Evolutionary conservation across 1,284 basidiomycete genomes (phyloP), one percentile per base, ranked within the genome.

Genomic region (Moesziomyces sp.): DNA sequence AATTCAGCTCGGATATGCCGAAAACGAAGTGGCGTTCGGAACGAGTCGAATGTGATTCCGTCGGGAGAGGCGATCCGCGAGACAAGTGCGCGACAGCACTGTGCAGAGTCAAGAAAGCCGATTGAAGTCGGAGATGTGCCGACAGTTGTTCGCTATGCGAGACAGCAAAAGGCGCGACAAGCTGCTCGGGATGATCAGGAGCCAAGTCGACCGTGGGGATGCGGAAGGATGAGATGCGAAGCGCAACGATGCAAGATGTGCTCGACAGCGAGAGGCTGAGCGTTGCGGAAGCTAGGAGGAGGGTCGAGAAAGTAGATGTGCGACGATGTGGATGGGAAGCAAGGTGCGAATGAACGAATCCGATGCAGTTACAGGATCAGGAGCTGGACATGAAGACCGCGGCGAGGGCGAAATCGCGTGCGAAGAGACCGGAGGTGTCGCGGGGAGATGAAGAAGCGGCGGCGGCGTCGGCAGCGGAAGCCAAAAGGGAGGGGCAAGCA

Each of bases 1-100:
- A 34, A 46, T 16, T 24, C 34, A 34, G 35, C 43, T 53, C 28
- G 43, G 21, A 53, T 53, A 43, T 38, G 45, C 28, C 19, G 42
- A 6, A 45, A 28, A 46, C 42, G 19, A 19, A 7, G 28, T 30
- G 46, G 26, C 26, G 49, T 18, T 49, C 18, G 28, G 16, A 6
- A 16, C 24, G 24, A 21, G 14, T 34, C 30, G 30, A 34, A 11
- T 11, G 30, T 34, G 30, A 13, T 3, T 34, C 10, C 30, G 30
- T 34, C 26, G 26, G 30, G 30, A 34, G 30, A 11, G 30, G 30
- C 30, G 30, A 11, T 34, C 30, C 30, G 30, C 13, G 13, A 34
- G 30, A 34, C 30, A 4, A 34, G 30, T 34, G 30, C 30, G 30
- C 30, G 30, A 34, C 11, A 34, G 30, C 30, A 34, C 30, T 7